Evolutionary conservation across 768 basidiomycete species (phyloP).

Genomic region (Leucocoprinus sp.): DNA sequence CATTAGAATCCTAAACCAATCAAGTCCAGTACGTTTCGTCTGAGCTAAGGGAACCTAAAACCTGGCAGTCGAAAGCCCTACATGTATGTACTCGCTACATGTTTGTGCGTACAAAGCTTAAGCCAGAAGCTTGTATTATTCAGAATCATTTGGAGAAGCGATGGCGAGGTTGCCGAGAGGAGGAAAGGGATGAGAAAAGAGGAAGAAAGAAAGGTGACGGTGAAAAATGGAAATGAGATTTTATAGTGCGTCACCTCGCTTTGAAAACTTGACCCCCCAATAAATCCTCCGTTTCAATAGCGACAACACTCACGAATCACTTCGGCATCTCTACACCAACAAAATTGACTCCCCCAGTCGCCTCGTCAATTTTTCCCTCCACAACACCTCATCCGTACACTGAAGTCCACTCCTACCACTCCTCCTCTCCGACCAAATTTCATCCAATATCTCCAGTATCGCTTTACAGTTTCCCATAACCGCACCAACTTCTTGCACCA

Average conservation of each 20-base stretch:
- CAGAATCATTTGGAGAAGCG: no score
- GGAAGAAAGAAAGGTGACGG: no score
- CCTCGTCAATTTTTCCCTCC: conserved; percentile 50
- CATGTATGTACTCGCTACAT: neutral
- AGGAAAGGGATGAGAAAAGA: no score
- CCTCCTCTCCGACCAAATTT: conserved; percentile 46
- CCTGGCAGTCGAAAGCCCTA: neutral
- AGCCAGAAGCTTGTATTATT: no score
- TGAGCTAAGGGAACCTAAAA: neutral
- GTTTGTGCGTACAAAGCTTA: no score
- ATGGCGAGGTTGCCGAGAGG: no score
- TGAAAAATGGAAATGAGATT: no score
- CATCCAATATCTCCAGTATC: conserved; percentile 43
- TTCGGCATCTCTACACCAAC: conserved; percentile 18
- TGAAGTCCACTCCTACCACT: neutral
- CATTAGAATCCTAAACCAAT: neutral
- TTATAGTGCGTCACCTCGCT: no score
- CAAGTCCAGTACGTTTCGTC: neutral
- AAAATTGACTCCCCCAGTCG: conserved; percentile 36
- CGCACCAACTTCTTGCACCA: conserved; percentile 42
- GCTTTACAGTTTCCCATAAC: conserved; percentile 59
- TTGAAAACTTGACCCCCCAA: no score
- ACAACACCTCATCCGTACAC: conserved; percentile 25
- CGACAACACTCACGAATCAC: no score
- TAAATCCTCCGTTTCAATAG: no score